Conservation (phyloP, 345 rosid genomes). For the Eucalyptus cloeziana region DNA sequence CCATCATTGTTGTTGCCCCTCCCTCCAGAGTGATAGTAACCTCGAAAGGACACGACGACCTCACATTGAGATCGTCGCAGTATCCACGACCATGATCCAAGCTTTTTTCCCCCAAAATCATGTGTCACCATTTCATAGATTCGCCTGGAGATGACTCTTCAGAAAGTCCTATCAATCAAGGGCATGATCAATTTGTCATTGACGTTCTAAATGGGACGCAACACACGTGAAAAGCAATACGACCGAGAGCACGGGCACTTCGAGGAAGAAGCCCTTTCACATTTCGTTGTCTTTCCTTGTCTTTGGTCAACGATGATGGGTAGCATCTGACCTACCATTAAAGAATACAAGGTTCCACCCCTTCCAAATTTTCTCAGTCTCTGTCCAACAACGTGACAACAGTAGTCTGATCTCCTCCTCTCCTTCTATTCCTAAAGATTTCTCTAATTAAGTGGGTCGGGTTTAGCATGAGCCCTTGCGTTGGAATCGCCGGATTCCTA, state of each 20-base stretch:
- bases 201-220: neutral
- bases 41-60: neutral
- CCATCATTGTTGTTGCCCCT: neutral
- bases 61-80: neutral
- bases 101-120: neutral
- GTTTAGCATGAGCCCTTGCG: neutral
- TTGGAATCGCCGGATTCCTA: fast-evolving
- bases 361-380: fast-evolving
- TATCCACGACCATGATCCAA: neutral
- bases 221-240: neutral
- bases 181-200: neutral
- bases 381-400: neutral
- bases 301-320: neutral
- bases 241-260: neutral
- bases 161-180: neutral
- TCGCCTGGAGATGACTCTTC: neutral
- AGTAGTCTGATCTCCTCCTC: neutral
- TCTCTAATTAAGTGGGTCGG: neutral
- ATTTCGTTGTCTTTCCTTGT: neutral
- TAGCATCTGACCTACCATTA: neutral
- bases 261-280: neutral
- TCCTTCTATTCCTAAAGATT: neutral
- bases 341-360: neutral
- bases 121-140: neutral
- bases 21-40: neutral